Percentiles rank a stretch among this genome's conserved stretches.
phyloP scores from a whole-genome alignment of 2,329 filamentous ascomycete genomes.

The Verticillium zaregamsianum region DNA sequence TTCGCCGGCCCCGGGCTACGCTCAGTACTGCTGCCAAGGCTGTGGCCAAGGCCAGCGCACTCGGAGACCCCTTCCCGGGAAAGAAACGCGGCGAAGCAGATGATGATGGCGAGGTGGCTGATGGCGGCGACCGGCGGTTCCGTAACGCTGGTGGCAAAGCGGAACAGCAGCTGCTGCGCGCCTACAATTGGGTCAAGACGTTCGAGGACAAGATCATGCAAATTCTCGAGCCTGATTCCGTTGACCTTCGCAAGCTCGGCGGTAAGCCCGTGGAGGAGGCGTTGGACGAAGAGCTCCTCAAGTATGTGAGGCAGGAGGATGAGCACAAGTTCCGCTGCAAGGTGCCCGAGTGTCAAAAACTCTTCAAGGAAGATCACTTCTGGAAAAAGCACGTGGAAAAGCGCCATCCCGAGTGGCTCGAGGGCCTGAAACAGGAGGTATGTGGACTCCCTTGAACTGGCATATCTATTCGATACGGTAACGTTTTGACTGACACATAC shows the following conservation, averaged over 20 bases:
- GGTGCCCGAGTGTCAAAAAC: constrained; percentile 89
- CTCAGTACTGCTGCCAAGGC: constrained; percentile 78
- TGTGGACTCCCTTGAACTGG: constrained; percentile 26
- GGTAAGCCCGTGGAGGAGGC: constrained; percentile 84
- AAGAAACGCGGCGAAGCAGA: constrained; percentile 67
- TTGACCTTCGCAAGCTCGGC: constrained; percentile 85
- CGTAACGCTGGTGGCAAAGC: constrained; percentile 67
- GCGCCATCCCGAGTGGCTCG: constrained; percentile 84
- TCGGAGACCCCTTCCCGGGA: constrained; percentile 76
- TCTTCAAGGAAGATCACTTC: constrained; percentile 96
- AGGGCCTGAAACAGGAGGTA: constrained; percentile 78
- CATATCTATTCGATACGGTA: no score
- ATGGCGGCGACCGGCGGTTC: constrained; percentile 66
- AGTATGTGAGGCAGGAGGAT: constrained; percentile 94
- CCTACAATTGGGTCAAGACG: constrained; percentile 98
- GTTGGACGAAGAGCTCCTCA: constrained; percentile 77
- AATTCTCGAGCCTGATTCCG: constrained; percentile 83
- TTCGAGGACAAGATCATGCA: constrained; percentile 96
- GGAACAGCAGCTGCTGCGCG: constrained; percentile 87
- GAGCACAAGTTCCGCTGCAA: constrained; percentile 96
- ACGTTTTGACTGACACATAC: neutral
- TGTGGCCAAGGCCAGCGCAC: constrained; percentile 79
- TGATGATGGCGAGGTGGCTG: constrained; percentile 60
- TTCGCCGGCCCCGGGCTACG: constrained; percentile 83
- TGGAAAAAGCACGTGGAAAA: constrained; percentile 99